Evolutionary conservation across 805 yeast species (phyloP).

Genomic region (Clavispora santaluciae): DNA sequence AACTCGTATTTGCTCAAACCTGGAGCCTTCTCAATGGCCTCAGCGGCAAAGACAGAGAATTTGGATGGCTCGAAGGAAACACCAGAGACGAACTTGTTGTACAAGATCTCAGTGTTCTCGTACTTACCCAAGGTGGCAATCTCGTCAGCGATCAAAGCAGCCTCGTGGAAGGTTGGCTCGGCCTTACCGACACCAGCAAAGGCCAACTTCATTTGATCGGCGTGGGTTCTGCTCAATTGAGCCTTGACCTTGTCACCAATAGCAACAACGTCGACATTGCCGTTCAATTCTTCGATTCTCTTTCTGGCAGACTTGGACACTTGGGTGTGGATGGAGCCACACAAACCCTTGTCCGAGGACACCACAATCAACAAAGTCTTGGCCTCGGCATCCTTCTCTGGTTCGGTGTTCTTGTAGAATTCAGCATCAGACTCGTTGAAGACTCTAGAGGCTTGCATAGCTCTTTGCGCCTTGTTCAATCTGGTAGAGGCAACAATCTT

Average conservation of each 20-base stretch:
- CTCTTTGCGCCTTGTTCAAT: constrained; percentile 90
- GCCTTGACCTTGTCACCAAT: constrained; percentile 93
- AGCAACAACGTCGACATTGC: constrained; percentile 70
- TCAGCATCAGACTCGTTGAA: constrained; percentile 77
- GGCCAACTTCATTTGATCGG: constrained; percentile 63
- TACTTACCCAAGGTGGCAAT: constrained; percentile 65
- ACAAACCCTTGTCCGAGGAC: constrained; percentile 89
- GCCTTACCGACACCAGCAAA: constrained; percentile 94
- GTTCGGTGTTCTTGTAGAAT: constrained; percentile 78
- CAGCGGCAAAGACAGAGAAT: constrained; percentile 62
- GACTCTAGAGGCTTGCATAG: constrained; percentile 82
- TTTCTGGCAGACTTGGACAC: constrained; percentile 82
- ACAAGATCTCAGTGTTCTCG: constrained; percentile 73
- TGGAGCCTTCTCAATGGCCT: constrained; percentile 76
- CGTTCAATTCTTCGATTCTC: constrained; percentile 56
- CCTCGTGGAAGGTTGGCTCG: constrained; percentile 91
- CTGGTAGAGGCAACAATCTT: constrained; percentile 98
- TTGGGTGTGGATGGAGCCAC: constrained; percentile 98
- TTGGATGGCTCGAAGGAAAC: constrained; percentile 84
- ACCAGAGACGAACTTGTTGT: constrained; percentile 83
- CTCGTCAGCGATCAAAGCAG: constrained; percentile 83
- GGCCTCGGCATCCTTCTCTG: constrained; percentile 50
- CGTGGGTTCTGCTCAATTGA: constrained; percentile 81
- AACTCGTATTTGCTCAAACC: constrained; percentile 78
- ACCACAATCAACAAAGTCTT: constrained; percentile 81